Evolutionary conservation across 2,329 filamentous ascomycete genomes (phyloP), one percentile per base, ranked within the genome.

Genomic region (Pseudocercospora ulei): DNA sequence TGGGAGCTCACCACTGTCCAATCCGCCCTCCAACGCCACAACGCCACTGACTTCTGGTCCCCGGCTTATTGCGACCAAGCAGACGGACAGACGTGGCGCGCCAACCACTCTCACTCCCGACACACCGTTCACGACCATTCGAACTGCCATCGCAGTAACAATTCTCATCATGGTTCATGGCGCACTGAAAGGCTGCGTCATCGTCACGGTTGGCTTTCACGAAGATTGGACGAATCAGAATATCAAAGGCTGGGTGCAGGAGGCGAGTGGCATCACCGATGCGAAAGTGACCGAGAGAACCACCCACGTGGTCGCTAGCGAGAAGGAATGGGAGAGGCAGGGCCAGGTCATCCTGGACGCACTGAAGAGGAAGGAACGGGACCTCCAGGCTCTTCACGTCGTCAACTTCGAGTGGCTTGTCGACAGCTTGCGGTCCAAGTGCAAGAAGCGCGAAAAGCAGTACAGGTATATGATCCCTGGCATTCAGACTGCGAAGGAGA

Each of bases 291-390:
- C 66, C 16, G 43, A 48, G 3, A 52, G 64, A 0, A 73, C 80
- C 6, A 93, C 85, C 0, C 85, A 93, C 60, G 63, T 94, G 0
- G 68, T 94, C 13, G 73, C 76, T 38, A 75, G 74, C 0, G 65
- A 71, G 34, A 68, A 75, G 20, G 72, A 78, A 9, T 86, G 75
- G 59, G 43, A 39, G 3, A 35, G 37, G 2, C 30, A 45, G 13
- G 36, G 38, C 29, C 18, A 17, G 7, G 7, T 43, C 13, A 29
- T 51, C 8, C 26, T 45, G 27, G 39, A 43, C 12, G 44, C 42
- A 2, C 11, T 48, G n/a, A 12, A 25, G 14, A 33, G 39, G 24
- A 41, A 40, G 35, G 25, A 52, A 17, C 24, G 41, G 7, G 17
- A n/a, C n/a, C 39, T 37, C 7, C 13, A 46, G 18, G n/a, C 35